A percentile compares a stretch with the other conserved stretches of the same genome.
Conservation (phyloP, 345 rosid species). For the Leavenworthia alabamica region DNA sequence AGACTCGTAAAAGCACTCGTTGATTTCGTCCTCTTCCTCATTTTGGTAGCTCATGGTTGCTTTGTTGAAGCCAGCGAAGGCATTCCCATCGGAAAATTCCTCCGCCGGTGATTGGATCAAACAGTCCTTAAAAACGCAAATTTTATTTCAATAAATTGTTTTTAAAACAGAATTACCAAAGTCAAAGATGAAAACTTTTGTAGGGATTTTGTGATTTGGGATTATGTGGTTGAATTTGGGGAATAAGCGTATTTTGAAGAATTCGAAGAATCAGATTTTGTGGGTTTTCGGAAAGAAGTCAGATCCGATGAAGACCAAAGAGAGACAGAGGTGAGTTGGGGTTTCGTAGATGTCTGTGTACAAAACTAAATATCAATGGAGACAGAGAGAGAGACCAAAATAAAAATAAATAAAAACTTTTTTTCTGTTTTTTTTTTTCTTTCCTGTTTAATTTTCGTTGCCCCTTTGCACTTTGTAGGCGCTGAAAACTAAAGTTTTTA, state of each 20-base stretch:
- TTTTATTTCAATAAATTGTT: background rate
- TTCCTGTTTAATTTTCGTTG: constrained; percentile 11
- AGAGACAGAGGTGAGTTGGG: constrained; percentile 19
- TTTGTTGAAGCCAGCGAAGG: constrained; percentile 25
- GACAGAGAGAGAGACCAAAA: constrained; percentile 12
- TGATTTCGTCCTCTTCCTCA: constrained; percentile 38
- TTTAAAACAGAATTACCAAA: too few species aligned
- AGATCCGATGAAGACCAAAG: constrained; percentile 38
- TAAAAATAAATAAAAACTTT: too few species aligned
- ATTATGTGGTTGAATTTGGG: background rate
- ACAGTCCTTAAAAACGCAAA: constrained; percentile 13
- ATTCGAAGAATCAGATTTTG: constrained; percentile 24
- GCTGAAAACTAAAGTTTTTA: constrained; percentile 6
- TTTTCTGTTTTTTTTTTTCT: background rate
- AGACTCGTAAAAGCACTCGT: constrained; percentile 68
- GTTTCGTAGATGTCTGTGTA: constrained; percentile 29
- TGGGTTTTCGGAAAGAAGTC: constrained; percentile 26
- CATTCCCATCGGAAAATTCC: constrained; percentile 58
- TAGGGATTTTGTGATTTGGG: background rate
- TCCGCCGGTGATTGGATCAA: constrained; percentile 20
- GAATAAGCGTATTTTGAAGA: constrained; percentile 16
- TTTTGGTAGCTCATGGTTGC: constrained; percentile 27
- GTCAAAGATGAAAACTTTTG: background rate
- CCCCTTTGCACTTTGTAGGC: constrained; percentile 20
- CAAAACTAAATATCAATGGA: constrained; percentile 26